These are phyloP conservation scores for Shiraia bambusicola DNA, from an alignment of 2,329 filamentous ascomycete genomes.

Conservation along the genomic window DNA sequence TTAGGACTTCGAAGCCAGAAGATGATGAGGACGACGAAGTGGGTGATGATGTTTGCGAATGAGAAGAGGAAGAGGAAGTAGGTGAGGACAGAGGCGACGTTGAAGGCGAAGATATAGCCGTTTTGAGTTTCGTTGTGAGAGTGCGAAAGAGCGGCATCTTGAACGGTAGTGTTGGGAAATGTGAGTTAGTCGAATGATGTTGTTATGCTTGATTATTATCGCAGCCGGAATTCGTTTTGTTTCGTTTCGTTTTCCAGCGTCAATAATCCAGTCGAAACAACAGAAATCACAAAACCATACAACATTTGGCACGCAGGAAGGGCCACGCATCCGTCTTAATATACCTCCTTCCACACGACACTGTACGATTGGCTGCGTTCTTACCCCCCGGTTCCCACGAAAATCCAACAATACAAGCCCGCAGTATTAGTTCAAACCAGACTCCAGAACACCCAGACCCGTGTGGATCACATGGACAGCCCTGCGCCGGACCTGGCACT, in stretches of 20 bases:
- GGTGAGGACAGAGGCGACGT: constrained; percentile 27
- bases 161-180: neutral
- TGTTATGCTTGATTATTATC: too few relatives aligned
- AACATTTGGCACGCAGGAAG: too few relatives aligned
- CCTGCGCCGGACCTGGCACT: neutral
- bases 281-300: too few relatives aligned
- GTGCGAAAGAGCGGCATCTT: constrained; percentile 35
- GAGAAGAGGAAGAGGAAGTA: constrained; percentile 11
- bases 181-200: neutral
- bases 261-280: too few relatives aligned
- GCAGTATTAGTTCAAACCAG: constrained; percentile 8
- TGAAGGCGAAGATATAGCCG: constrained; percentile 24
- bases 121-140: constrained; percentile 35
- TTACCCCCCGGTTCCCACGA: too few relatives aligned
- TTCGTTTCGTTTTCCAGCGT: too few relatives aligned
- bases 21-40: too few relatives aligned
- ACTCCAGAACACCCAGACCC: constrained; percentile 2
- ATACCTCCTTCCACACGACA: neutral
- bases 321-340: neutral
- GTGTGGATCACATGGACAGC: constrained; percentile 3
- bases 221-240: too few relatives aligned
- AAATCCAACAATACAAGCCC: constrained; percentile 9
- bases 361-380: too few relatives aligned
- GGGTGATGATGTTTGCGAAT: too few relatives aligned
- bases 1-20: constrained; percentile 25